Conservation (phyloP, 2,329 filamentous ascomycete species). For the Neurospora sp. region DNA sequence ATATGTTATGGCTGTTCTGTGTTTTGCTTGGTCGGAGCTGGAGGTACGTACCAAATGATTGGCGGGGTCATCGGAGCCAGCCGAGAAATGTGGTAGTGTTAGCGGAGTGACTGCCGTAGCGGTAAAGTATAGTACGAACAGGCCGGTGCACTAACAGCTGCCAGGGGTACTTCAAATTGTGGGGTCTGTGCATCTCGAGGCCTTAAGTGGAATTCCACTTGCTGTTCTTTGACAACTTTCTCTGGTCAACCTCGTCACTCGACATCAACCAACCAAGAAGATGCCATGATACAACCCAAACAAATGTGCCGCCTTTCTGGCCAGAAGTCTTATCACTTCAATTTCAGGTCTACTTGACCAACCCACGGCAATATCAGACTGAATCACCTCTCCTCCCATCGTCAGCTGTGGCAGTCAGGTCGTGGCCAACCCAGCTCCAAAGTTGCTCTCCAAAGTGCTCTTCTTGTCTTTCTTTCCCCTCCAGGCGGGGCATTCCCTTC, state of each 20-base stretch:
- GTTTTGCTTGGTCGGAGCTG: not conserved
- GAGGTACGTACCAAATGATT: not conserved
- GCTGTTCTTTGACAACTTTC: not conserved
- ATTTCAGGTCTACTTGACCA: not conserved
- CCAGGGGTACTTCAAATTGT: not conserved
- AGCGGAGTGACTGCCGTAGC: not conserved
- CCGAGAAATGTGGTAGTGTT: not conserved
- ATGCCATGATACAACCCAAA: not conserved
- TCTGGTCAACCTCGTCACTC: not conserved
- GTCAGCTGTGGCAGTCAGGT: not conserved
- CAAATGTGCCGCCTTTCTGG: not conserved
- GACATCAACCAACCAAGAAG: not conserved
- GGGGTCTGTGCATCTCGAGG: not conserved
- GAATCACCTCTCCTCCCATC: not conserved
- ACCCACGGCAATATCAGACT: not conserved
- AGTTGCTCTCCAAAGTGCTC: not conserved
- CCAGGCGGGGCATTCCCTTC: not conserved
- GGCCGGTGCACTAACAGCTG: not conserved
- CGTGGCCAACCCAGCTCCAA: not conserved
- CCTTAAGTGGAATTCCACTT: not conserved
- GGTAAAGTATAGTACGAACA: not conserved
- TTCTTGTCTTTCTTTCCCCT: not conserved
- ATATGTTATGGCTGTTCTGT: not conserved
- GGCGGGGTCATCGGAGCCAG: not conserved
- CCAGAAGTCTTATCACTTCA: not conserved